phyloP scores from a whole-genome alignment of 2,329 filamentous ascomycete genomes.

The Pezicula rhizophila region DNA sequence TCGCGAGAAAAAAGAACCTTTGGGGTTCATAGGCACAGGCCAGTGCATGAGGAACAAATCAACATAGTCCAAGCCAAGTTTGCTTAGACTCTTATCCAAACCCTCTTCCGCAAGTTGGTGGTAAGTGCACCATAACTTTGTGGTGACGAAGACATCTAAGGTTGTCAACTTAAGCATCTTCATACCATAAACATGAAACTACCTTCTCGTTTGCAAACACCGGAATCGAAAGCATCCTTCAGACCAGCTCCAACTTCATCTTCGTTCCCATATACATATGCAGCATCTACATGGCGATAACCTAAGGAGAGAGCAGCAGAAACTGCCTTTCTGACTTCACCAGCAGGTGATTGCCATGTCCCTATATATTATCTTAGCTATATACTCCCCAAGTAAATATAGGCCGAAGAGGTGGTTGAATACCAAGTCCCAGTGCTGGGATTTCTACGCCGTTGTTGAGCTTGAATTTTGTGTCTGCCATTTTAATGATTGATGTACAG shows the following conservation, averaged over 20 bases:
- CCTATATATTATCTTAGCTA: constrained; percentile 13
- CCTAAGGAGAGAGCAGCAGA: constrained; percentile 36
- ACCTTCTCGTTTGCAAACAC: constrained; percentile 53
- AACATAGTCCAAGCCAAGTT: constrained; percentile 72
- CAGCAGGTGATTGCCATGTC: constrained; percentile 39
- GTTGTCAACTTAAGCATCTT: too few species aligned
- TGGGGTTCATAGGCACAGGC: constrained; percentile 74
- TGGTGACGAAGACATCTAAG: constrained; percentile 56
- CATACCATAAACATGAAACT: too few species aligned
- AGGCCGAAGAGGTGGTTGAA: background rate
- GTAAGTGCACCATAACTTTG: constrained; percentile 69
- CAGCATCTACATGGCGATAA: constrained; percentile 51
- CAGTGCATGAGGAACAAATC: constrained; percentile 82
- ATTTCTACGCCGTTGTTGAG: constrained; percentile 32
- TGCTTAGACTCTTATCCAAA: constrained; percentile 66
- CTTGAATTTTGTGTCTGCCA: constrained; percentile 25
- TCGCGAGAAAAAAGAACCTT: constrained; percentile 40
- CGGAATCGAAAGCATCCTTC: constrained; percentile 62
- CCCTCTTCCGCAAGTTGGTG: constrained; percentile 63
- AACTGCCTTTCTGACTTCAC: constrained; percentile 35
- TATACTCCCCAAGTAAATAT: background rate
- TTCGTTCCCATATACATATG: constrained; percentile 77
- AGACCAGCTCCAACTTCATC: constrained; percentile 75
- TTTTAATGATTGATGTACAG: constrained; percentile 5
- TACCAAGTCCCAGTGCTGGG: constrained; percentile 35